Evolutionary conservation across 2,329 filamentous ascomycete species (phyloP), one percentile per base, ranked within the genome.

Genomic region (Amauroascus niger): DNA sequence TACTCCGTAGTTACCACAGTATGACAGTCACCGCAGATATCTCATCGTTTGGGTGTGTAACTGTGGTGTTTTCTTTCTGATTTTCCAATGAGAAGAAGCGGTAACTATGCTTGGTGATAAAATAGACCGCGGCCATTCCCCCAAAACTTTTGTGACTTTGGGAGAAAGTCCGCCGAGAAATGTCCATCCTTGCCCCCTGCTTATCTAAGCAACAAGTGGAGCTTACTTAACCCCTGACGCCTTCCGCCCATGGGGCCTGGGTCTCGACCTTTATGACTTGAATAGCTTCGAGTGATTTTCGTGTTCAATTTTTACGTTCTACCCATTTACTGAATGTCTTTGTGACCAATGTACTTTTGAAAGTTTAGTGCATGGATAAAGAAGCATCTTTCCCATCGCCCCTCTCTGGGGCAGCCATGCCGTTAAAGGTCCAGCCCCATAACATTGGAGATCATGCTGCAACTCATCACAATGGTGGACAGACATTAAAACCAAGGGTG

Each of bases 401-500:
- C n/a, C 6, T n/a, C 30, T 50, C 48, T 13, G 18, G 20, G 43
- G 46, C 22, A 8, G 28, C 52, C 8, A 49, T 54, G 52, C 52
- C 44, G 28, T 49, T 54, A 20, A 44, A 16, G 14, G 14, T 49
- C n/a, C 45, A 18, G 33, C 32, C 52, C 8, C 52, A 45, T 32
- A 24, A 20, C 20, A 22, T 16, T 24, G 39, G 6, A 37, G 41
- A 51, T 28, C 11, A 22, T 11, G 14, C 26, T 30, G 40, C 18
- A 20, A 6, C 37, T 6, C 7, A 16, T 8, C 44, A 13, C 14
- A 32, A 26, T 28, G 51, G 49, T 14, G 13, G 26, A 39, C 49
- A 47, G 6, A 30, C 53, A 4, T 33, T 54, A 14, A 49, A 49
- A 20, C 60, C 28, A 53, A 57, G 11, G n/a, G 30, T 59, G 9